Conservation (phyloP, 1,284 basidiomycete genomes). For the Waitea zeae region DNA sequence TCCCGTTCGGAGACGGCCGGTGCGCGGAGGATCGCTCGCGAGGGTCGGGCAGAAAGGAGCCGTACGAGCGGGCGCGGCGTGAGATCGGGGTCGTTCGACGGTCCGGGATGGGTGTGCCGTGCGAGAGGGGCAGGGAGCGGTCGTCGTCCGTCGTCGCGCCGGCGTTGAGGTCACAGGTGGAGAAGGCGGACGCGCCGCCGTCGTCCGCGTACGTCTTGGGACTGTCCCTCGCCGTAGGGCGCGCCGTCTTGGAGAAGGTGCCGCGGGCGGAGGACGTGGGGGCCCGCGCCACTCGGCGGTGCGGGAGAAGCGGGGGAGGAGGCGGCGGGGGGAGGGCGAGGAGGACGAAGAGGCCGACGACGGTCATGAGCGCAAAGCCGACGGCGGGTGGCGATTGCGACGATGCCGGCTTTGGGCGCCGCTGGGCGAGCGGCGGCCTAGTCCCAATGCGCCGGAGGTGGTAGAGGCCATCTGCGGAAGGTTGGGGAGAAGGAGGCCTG, state of each 20-base stretch:
- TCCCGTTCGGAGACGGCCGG: constrained; percentile 22
- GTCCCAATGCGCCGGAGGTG: too few species aligned
- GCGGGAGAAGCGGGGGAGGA: constrained; percentile 15
- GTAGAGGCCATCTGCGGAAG: too few species aligned
- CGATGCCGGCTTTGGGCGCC: too few species aligned
- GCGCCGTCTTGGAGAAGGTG: constrained; percentile 3
- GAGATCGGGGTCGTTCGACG: neutral
- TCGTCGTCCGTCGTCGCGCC: constrained; percentile 6
- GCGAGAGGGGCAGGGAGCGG: too few species aligned
- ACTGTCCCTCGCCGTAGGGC: constrained; percentile 6
- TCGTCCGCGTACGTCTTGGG: constrained; percentile 4
- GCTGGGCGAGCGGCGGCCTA: too few species aligned
- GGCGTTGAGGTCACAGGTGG: constrained; percentile 2
- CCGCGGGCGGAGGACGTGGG: constrained; percentile 12
- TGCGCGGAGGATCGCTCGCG: constrained; percentile 11
- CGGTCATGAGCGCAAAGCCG: constrained; percentile 13
- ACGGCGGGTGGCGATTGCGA: constrained; percentile 13
- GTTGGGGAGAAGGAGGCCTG: too few species aligned
- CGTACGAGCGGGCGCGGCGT: neutral
- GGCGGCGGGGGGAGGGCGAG: constrained; percentile 16
- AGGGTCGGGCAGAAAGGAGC: constrained; percentile 10
- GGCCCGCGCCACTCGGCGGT: constrained; percentile 15
- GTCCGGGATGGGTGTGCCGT: too few species aligned
- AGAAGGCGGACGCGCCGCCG: neutral
- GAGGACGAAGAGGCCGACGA: constrained; percentile 14